A percentile compares a stretch with the other conserved stretches of the same genome.
Conservation (phyloP, 768 basidiomycete genomes). For the Phaeotremella fagi region DNA sequence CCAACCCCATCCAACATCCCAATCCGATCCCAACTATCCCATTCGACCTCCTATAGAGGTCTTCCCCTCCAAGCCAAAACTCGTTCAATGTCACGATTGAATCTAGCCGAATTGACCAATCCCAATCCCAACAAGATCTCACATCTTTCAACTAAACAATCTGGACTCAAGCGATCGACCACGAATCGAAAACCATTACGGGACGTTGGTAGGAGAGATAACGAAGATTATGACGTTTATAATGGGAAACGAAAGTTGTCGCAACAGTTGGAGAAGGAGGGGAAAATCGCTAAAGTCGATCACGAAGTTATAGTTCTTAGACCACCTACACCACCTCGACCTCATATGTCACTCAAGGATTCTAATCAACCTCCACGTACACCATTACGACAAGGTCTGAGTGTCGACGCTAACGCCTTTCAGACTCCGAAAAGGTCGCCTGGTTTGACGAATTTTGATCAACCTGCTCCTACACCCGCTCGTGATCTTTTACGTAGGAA, state of each 20-base stretch:
- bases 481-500: slow-evolving; percentile 9
- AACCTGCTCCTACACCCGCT: slow-evolving; percentile 8
- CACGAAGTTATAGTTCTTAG: background rate
- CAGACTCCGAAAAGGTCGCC: background rate
- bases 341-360: slow-evolving; percentile 7
- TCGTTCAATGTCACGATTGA: slow-evolving; percentile 6
- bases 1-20: background rate
- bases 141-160: background rate
- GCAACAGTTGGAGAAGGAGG: background rate
- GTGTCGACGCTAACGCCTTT: background rate
- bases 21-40: background rate
- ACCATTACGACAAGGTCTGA: background rate
- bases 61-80: background rate
- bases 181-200: background rate
- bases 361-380: background rate
- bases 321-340: slow-evolving; percentile 13
- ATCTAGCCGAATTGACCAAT: background rate
- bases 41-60: background rate
- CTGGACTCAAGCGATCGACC: background rate
- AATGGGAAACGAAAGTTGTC: background rate
- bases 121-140: background rate
- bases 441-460: background rate
- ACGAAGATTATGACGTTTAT: background rate
- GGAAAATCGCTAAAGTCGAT: background rate
- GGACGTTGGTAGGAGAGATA: background rate